Conservation (phyloP, 1,284 basidiomycete species). For the Pholiota adiposa region DNA sequence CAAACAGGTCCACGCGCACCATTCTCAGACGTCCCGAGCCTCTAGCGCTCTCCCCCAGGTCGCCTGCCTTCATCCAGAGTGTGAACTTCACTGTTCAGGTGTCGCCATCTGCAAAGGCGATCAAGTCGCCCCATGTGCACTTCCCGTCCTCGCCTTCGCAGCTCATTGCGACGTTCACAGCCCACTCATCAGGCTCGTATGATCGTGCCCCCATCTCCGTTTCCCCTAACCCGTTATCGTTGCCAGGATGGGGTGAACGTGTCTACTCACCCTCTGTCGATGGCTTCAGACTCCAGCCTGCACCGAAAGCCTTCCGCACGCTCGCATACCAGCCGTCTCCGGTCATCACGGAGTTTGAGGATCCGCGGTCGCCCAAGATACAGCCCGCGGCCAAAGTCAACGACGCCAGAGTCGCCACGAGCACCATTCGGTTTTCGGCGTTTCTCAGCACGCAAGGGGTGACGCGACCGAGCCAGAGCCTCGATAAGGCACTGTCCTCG, state of each 20-base stretch:
- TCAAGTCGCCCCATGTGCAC: constrained; percentile 56
- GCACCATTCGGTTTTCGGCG: constrained; percentile 32
- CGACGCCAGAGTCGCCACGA: constrained; percentile 16
- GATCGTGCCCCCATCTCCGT: constrained; percentile 60
- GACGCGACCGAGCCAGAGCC: constrained; percentile 25
- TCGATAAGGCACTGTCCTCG: constrained; percentile 35
- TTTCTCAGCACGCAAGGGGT: constrained; percentile 27
- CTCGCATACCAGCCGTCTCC: constrained; percentile 27
- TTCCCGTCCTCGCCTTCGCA: constrained; percentile 56
- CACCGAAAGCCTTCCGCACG: constrained; percentile 34
- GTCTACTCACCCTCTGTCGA: constrained; percentile 40
- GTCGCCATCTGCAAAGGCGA: constrained; percentile 28
- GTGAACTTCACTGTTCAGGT: constrained; percentile 36
- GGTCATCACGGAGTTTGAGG: constrained; percentile 32
- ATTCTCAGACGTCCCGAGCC: constrained; percentile 46
- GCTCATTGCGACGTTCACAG: constrained; percentile 51
- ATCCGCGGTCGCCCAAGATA: constrained; percentile 34
- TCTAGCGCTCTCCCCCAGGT: constrained; percentile 37
- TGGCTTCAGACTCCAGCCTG: constrained; percentile 38
- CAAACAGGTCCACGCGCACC: constrained; percentile 30
- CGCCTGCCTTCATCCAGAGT: constrained; percentile 24
- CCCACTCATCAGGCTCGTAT: constrained; percentile 55
- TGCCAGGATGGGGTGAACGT: constrained; percentile 51
- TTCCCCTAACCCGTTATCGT: constrained; percentile 51
- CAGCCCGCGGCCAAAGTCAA: constrained; percentile 26